Evolutionary conservation across 257 asterid genomes (phyloP), one percentile per base, ranked within the genome.

Genomic region (Nicotiana tabacum): DNA sequence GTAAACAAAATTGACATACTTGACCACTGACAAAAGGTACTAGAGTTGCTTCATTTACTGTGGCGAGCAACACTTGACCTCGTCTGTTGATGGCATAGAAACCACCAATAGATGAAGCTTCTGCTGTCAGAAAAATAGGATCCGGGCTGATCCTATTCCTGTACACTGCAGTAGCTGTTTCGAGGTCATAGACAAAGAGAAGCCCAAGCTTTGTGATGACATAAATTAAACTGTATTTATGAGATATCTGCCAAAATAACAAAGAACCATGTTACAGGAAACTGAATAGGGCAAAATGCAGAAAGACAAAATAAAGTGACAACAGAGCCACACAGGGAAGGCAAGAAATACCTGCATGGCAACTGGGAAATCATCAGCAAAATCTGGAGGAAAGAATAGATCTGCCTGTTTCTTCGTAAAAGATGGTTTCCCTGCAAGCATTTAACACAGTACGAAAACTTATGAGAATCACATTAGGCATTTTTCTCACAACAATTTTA

Each of bases 171-270:
- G 97, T 90, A 80, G 99, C 98, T 69, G 97, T 90, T 74, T 96
- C 99, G 86, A 96, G 91, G 85, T 96, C 99, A 87, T 96, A 96
- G 51, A 96, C 99, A 88, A 96, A 96, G 77, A 96, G 97, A 85
- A 96, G 96, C 66, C 99, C 99, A 88, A 96, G 97, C 96, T 96
- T 96, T 2, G 98, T 96, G 88, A 96, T 95, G 85, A 95, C 99
- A 86, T 92, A 96, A 78, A 93, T 88, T 88, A 96, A 94, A 85
- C 98, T 90, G 88, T 93, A 95, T 88, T 93, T 96, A 61, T 92
- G 97, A 16, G 99, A 95, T 68, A 96, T 93, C 98, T 96, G 97
- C 90, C 90, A 85, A 79, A 84, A 87, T 66, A 46, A 76, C 81
- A 81, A 87, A 46, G 43, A 16, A 83, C 53, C 15, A 57, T 55